Evolutionary conservation across 2,329 filamentous ascomycete genomes (phyloP).

Genomic region (Bipolaris zeicola): DNA sequence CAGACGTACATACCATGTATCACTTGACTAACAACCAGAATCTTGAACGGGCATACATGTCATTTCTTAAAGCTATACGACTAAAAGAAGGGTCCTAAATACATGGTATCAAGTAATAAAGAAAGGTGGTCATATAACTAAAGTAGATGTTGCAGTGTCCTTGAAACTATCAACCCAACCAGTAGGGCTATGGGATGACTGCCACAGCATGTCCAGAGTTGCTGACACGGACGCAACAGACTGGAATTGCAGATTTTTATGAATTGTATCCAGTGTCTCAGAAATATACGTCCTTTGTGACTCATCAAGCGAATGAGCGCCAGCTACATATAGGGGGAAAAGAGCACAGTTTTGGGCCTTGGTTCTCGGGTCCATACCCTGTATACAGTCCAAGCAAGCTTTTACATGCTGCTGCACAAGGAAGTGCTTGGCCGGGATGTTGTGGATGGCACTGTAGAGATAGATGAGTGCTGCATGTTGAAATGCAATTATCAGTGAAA

Average conservation of each 20-base stretch:
- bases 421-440: constrained; percentile 13
- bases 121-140: constrained; percentile 1
- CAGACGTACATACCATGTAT: too few relatives aligned
- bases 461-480: constrained; percentile 23
- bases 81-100: background rate
- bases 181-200: constrained; percentile 6
- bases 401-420: constrained; percentile 23
- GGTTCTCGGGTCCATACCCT: constrained; percentile 15
- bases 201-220: constrained; percentile 12
- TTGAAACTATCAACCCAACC: constrained; percentile 12
- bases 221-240: constrained; percentile 14
- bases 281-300: constrained; percentile 6
- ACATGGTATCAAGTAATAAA: background rate
- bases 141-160: constrained; percentile 3
- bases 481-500: constrained; percentile 16
- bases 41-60: too few relatives aligned
- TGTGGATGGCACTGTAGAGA: constrained; percentile 21
- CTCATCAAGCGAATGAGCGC: constrained; percentile 14
- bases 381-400: constrained; percentile 20
- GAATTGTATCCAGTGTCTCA: constrained; percentile 13
- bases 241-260: constrained; percentile 19
- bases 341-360: constrained; percentile 20
- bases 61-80: too few relatives aligned
- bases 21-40: too few relatives aligned
- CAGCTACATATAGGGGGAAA: constrained; percentile 23